Evolutionary conservation across 202 grass and related monocot genomes (phyloP).

Genomic region (Bolboschoenoplectus hybrid): DNA sequence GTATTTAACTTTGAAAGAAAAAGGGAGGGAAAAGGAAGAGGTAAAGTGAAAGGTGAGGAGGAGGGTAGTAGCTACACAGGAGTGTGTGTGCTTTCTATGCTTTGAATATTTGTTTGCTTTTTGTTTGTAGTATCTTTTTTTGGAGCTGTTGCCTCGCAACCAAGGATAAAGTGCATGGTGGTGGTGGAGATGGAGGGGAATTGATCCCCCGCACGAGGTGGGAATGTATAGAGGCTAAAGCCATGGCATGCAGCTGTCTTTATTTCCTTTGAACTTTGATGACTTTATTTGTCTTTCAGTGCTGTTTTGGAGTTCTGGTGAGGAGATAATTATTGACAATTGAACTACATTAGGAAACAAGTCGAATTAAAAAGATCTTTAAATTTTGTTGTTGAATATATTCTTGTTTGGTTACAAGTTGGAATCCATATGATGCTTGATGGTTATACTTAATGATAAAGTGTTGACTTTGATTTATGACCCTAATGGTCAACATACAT

Average conservation of each 20-base stretch:
- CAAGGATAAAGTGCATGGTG: slow-evolving; percentile 34
- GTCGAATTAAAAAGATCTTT: neutral
- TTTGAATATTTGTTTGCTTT: slow-evolving; percentile 60
- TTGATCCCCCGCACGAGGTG: slow-evolving; percentile 24
- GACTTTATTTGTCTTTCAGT: neutral
- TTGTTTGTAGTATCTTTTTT: slow-evolving; percentile 51
- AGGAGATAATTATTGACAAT: neutral
- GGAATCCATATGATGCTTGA: neutral
- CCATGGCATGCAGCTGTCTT: slow-evolving; percentile 19
- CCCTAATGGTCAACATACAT: neutral
- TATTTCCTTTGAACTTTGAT: neutral
- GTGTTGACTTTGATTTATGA: neutral
- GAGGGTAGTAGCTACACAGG: slow-evolving; percentile 33
- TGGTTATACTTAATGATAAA: neutral
- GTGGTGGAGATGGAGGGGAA: slow-evolving; percentile 27
- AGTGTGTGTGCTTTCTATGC: slow-evolving; percentile 32
- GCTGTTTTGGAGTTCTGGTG: slow-evolving; percentile 18
- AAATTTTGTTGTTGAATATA: neutral
- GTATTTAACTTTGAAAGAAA: slow-evolving; percentile 39
- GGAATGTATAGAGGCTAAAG: neutral
- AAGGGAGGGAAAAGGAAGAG: slow-evolving; percentile 38
- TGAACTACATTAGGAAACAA: slow-evolving; percentile 15
- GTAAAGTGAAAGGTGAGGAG: slow-evolving; percentile 46
- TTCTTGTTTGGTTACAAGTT: neutral
- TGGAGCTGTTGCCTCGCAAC: slow-evolving; percentile 36